Evolutionary conservation across 139 green algal species (phyloP).

Genomic region (Eudorina sp.): DNA sequence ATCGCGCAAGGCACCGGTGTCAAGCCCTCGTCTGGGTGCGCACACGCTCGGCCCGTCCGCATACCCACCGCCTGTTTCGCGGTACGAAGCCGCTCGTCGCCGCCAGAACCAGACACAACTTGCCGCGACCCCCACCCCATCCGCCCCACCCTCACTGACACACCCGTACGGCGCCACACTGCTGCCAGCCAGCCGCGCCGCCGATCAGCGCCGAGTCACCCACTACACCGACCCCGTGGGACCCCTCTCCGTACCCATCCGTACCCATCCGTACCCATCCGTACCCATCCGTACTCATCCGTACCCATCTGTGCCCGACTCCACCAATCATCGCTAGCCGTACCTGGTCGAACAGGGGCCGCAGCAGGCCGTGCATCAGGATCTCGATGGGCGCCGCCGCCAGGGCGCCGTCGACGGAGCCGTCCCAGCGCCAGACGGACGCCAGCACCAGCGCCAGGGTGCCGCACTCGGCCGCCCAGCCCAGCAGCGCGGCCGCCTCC

Average conservation of each 20-base stretch:
- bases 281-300: not conserved
- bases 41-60: too few species aligned
- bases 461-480: not conserved
- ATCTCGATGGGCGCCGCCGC: not conserved
- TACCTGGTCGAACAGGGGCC: slow-evolving; percentile 16
- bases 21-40: too few species aligned
- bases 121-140: too few species aligned
- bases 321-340: not conserved
- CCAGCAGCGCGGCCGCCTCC: not conserved
- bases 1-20: too few species aligned
- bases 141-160: too few species aligned
- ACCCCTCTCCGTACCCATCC: not conserved
- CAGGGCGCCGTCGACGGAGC: not conserved
- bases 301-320: not conserved
- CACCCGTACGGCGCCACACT: too few species aligned
- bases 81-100: too few species aligned
- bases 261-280: not conserved
- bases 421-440: not conserved
- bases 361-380: slow-evolving; percentile 2
- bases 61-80: too few species aligned
- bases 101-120: too few species aligned
- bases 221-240: too few species aligned
- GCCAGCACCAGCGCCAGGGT: not conserved
- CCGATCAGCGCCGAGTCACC: too few species aligned
- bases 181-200: too few species aligned